These are phyloP conservation scores for Schizophyllum amplum DNA, from an alignment of 1,284 basidiomycete species.

Conservation along the genomic window DNA sequence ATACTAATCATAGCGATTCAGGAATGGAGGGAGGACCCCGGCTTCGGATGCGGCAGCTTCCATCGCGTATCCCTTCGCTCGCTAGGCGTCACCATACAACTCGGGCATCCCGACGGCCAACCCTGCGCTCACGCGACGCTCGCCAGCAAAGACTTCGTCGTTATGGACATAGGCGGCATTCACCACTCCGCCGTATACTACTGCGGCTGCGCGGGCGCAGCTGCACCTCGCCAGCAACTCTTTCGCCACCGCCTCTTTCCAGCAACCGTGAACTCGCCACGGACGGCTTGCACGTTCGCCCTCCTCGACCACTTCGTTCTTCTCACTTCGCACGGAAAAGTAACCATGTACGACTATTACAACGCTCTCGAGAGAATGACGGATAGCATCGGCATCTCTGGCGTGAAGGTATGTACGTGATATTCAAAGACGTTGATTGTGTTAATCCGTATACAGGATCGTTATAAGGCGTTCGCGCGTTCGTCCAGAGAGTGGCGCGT, in stretches of 20 bases:
- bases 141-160: slow-evolving; percentile 6
- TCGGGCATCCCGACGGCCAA: slow-evolving; percentile 1
- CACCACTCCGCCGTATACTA: slow-evolving; percentile 8
- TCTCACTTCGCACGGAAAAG: slow-evolving; percentile 1
- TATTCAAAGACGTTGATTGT: neutral
- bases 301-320: slow-evolving; percentile 4
- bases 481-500: slow-evolving; percentile 12
- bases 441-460: slow-evolving; percentile 4
- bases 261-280: slow-evolving; percentile 3
- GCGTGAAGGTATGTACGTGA: slow-evolving; percentile 9
- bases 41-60: too few species aligned
- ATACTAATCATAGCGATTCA: too few species aligned
- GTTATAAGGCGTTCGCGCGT: slow-evolving; percentile 12
- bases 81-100: slow-evolving; percentile 7
- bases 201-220: slow-evolving; percentile 9
- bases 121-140: neutral
- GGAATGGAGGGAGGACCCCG: neutral
- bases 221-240: slow-evolving; percentile 7
- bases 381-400: slow-evolving; percentile 11
- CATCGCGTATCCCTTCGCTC: neutral
- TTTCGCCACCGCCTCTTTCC: slow-evolving; percentile 9
- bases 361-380: slow-evolving; percentile 9
- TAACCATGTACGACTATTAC: slow-evolving; percentile 13
- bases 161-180: slow-evolving; percentile 10
- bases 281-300: slow-evolving; percentile 7